Conservation (phyloP, 2,329 filamentous ascomycete species). For the Stachybotrys echinatus region DNA sequence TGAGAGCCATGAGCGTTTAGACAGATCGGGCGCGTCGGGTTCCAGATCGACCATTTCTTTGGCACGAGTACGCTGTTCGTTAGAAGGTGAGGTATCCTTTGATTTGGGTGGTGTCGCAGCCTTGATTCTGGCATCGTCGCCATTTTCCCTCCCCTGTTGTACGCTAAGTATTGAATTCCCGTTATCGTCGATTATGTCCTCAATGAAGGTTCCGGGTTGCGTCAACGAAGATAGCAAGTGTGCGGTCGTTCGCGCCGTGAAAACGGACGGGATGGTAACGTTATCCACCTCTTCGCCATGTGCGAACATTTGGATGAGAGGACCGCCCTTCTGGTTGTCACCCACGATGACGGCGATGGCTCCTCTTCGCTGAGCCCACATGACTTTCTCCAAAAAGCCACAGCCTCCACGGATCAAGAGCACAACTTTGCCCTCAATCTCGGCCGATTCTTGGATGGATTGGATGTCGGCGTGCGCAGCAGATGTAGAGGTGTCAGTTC, state of each 20-base stretch:
- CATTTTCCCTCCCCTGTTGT: slow-evolving; percentile 26
- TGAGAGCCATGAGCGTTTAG: neutral
- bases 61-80: no score
- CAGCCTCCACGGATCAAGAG: slow-evolving; percentile 89
- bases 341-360: slow-evolving; percentile 89
- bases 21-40: neutral
- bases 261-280: slow-evolving; percentile 87
- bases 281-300: slow-evolving; percentile 86
- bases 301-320: slow-evolving; percentile 97
- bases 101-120: no score
- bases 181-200: slow-evolving; percentile 55
- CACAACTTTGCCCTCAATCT: slow-evolving; percentile 90
- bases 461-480: slow-evolving; percentile 81
- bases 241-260: slow-evolving; percentile 91
- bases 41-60: no score
- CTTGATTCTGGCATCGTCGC: neutral
- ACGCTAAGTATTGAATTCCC: slow-evolving; percentile 51
- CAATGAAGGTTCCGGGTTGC: slow-evolving; percentile 61
- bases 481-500: slow-evolving; percentile 28
- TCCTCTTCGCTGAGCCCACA: slow-evolving; percentile 91
- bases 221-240: slow-evolving; percentile 86
- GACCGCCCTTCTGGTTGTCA: slow-evolving; percentile 83
- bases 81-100: no score
- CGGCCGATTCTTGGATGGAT: slow-evolving; percentile 82
- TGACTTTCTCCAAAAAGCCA: slow-evolving; percentile 93